Base-by-base conservation (phyloP, 148 eudicot species). In the Salicornia ramosissima region DNA sequence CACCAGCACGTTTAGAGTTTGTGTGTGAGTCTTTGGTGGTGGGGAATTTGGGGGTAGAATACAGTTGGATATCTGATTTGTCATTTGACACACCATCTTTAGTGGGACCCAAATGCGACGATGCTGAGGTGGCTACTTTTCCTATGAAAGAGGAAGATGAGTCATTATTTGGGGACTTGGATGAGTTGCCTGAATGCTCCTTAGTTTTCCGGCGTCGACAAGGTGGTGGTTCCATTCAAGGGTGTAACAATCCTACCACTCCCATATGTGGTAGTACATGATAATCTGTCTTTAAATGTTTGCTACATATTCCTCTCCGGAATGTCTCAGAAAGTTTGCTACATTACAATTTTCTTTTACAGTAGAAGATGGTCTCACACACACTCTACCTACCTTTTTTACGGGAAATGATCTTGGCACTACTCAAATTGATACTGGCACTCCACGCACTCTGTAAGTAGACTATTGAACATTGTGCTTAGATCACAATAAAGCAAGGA, bases 141-240 rank as follows among this genome's bases (percentile, higher is more conserved):
- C 67, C 83, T 0, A 82, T 87, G 79, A 72, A 77, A 36, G 88
- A 87, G 69, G 91, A 87, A 55, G 91, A 87, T 46, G 80, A 84
- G 70, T 70, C 76, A 1, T 39, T 87, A 36, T 87, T 82, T 54
- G 88, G 86, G 57, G 91, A 87, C 67, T 74, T 87, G 55, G 88
- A 70, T 11, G 91, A 87, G 69, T 68, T 87, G 69, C 88, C 91
- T 6, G 91, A 87, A 72, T 84, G 85, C 33, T 79, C 88, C 0
- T 40, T 80, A 22, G 88, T 84, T 16, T 84, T 84, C 54, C 76
- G 82, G 34, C 76, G 70, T 0, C 30, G 66, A 12, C 59, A n/a
- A 12, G 55, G 67, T 26, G 60, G 71, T n/a, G n/a, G n/a, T n/a
- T n/a, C n/a, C 10, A 33, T 71, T 21, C 76, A 78, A 15, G 66